Evolutionary conservation across 169 alveolate genomes (phyloP).

Genomic region (Cryptosporidium ryanae): DNA sequence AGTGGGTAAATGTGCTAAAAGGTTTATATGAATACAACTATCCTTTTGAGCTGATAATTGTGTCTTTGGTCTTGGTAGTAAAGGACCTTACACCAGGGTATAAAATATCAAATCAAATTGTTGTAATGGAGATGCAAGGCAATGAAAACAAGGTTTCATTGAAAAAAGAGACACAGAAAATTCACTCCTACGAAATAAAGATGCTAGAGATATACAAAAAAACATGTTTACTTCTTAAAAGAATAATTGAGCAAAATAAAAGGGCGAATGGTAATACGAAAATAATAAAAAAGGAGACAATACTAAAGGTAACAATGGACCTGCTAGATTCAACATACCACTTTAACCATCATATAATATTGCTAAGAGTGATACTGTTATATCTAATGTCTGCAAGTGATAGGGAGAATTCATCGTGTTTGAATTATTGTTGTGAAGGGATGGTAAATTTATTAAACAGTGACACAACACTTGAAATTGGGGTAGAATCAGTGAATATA

Average conservation of each 20-base stretch:
- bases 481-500: conserved; percentile 62
- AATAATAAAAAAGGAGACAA: conserved; percentile 1
- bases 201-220: conserved; percentile 42
- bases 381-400: conserved; percentile 44
- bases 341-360: conserved; percentile 54
- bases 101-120: conserved; percentile 39
- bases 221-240: conserved; percentile 50
- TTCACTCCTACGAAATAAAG: conserved; percentile 36
- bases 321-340: conserved; percentile 49
- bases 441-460: conserved; percentile 20
- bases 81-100: conserved; percentile 64
- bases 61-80: conserved; percentile 42
- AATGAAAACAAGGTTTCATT: conserved; percentile 19
- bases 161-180: conserved; percentile 26
- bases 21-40: not conserved
- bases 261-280: not conserved
- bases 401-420: conserved; percentile 1
- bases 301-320: conserved; percentile 26
- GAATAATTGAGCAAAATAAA: not conserved
- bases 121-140: not conserved
- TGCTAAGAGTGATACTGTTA: conserved; percentile 36
- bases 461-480: conserved; percentile 39
- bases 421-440: conserved; percentile 58
- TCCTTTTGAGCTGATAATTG: conserved; percentile 16
- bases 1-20: not conserved